Conservation (phyloP, 495 filamentous ascomycete genomes). For the Xanthoparmelia taractica region DNA sequence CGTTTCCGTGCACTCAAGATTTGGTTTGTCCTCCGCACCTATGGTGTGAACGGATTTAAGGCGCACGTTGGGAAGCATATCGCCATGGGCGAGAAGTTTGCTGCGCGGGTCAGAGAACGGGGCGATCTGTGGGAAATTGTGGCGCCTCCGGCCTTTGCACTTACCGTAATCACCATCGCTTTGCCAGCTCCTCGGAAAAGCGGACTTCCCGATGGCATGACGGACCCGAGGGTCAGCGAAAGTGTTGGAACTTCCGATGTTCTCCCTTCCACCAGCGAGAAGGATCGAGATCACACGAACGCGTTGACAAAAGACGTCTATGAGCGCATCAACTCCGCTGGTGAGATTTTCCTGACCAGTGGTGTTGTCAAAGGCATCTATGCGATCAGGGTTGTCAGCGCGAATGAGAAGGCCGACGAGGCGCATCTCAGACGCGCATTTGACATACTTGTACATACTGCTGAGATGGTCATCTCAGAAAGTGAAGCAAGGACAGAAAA, state of each 20-base stretch:
- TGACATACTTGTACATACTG: constrained; percentile 61
- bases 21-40: constrained; percentile 91
- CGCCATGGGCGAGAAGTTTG: constrained; percentile 62
- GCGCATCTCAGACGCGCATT: constrained; percentile 67
- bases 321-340: constrained; percentile 64
- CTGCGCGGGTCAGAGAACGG: constrained; percentile 46
- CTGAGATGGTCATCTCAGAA: constrained; percentile 33
- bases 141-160: constrained; percentile 64
- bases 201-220: background rate
- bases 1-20: constrained; percentile 91
- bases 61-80: constrained; percentile 61
- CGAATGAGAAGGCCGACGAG: constrained; percentile 60
- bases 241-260: constrained; percentile 5
- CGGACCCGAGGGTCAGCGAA: constrained; percentile 17
- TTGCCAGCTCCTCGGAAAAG: constrained; percentile 24
- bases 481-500: background rate
- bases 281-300: constrained; percentile 48
- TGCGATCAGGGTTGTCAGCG: constrained; percentile 74
- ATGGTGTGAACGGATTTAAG: constrained; percentile 73
- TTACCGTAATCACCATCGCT: constrained; percentile 67
- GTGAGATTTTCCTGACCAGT: constrained; percentile 79
- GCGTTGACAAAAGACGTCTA: constrained; percentile 67
- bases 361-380: constrained; percentile 68
- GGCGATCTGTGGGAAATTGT: constrained; percentile 72
- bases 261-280: background rate